Evolutionary conservation across 345 rosid genomes (phyloP).

Genomic region (Triadica sebifera): DNA sequence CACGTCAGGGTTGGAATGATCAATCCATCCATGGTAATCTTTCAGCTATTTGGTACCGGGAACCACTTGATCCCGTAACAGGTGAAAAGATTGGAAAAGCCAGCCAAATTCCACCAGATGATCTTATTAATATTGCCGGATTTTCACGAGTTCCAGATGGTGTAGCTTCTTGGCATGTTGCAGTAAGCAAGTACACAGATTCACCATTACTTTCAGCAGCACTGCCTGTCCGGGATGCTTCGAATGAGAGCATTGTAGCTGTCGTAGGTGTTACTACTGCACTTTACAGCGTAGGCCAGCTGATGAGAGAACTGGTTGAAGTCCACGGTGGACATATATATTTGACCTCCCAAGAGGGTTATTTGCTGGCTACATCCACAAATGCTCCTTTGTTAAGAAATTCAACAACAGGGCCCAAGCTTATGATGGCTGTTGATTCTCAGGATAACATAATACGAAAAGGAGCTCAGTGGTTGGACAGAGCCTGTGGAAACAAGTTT

Average conservation of each 20-base stretch:
- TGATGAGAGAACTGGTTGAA: constrained; percentile 96
- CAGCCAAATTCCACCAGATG: constrained; percentile 69
- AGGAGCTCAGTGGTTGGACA: constrained; percentile 86
- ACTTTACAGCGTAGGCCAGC: constrained; percentile 85
- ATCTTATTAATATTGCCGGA: constrained; percentile 88
- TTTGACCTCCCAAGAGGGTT: constrained; percentile 88
- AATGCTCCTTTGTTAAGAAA: constrained; percentile 76
- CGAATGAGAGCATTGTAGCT: constrained; percentile 75
- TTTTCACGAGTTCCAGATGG: constrained; percentile 92
- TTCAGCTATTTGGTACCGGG: constrained; percentile 88
- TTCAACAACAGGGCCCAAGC: constrained; percentile 62
- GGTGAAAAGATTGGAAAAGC: constrained; percentile 82
- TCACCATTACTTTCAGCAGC: constrained; percentile 97
- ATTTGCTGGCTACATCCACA: constrained; percentile 90
- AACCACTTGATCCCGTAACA: constrained; percentile 74
- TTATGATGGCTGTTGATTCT: constrained; percentile 79
- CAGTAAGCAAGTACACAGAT: constrained; percentile 86
- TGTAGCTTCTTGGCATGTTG: constrained; percentile 97
- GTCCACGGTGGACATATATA: constrained; percentile 93
- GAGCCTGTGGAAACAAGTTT: constrained; percentile 60
- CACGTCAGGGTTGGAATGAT: constrained; percentile 68
- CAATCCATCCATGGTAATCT: constrained; percentile 65
- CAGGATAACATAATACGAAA: constrained; percentile 58
- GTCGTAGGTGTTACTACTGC: constrained; percentile 98
- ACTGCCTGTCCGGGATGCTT: constrained; percentile 80